Conservation (phyloP, 2,329 filamentous ascomycete species). For the Alternaria longipes region DNA sequence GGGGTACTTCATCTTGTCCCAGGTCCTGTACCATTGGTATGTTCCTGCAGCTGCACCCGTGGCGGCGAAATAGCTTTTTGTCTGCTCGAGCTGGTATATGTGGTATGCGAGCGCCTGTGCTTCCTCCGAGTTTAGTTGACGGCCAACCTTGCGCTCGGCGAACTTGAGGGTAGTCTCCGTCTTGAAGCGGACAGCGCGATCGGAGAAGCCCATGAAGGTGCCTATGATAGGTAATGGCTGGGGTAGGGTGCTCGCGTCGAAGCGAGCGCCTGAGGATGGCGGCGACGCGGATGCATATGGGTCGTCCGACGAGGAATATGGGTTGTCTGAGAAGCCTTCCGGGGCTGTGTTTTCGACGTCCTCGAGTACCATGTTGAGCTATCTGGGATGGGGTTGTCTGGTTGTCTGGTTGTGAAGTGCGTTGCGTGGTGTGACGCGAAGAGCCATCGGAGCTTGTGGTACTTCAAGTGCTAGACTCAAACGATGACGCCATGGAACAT, state of each 20-base stretch:
- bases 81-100: constrained; percentile 49
- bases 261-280: constrained; percentile 28
- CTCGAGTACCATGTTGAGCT: constrained; percentile 53
- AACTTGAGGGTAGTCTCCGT: constrained; percentile 45
- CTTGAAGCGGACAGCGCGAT: constrained; percentile 35
- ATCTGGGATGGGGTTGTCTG: constrained; percentile 34
- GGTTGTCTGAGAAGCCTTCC: constrained; percentile 44
- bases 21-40: constrained; percentile 48
- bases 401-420: constrained; percentile 44
- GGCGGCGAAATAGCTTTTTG: constrained; percentile 52
- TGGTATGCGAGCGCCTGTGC: constrained; percentile 55
- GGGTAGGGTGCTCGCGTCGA: constrained; percentile 52
- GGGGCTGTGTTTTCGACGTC: constrained; percentile 44
- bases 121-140: constrained; percentile 53
- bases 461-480: constrained; percentile 18
- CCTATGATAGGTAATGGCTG: constrained; percentile 49
- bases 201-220: constrained; percentile 41
- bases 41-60: constrained; percentile 44
- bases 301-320: constrained; percentile 50
- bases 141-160: constrained; percentile 46
- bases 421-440: constrained; percentile 7
- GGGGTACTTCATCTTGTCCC: constrained; percentile 52
- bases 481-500: constrained; percentile 41
- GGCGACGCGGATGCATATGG: constrained; percentile 41
- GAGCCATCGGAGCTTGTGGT: constrained; percentile 22